phyloP scores from a whole-genome alignment of 176 grass and related monocot species.

The Triticum urartu region DNA sequence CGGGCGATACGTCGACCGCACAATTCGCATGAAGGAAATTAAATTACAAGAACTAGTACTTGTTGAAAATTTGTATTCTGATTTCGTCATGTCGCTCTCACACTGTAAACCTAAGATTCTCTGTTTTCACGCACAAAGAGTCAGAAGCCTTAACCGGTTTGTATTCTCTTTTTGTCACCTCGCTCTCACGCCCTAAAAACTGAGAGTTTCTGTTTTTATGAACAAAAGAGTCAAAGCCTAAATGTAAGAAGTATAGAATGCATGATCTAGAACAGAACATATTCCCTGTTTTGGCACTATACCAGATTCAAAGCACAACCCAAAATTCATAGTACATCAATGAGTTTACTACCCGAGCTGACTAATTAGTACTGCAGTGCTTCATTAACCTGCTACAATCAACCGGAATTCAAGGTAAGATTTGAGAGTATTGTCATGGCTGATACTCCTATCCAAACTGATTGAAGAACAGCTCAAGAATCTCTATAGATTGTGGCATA shows the following conservation, averaged over 20 bases:
- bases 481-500: neutral
- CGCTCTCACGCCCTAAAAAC: too few relatives aligned
- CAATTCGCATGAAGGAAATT: too few relatives aligned
- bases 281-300: neutral
- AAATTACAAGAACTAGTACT: too few relatives aligned
- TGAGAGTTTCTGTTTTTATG: too few relatives aligned
- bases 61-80: too few relatives aligned
- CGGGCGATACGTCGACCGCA: too few relatives aligned
- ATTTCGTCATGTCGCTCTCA: neutral
- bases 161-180: too few relatives aligned
- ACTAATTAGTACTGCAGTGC: neutral
- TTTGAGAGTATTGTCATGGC: neutral
- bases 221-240: too few relatives aligned
- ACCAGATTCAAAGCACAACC: neutral
- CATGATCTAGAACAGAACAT: neutral
- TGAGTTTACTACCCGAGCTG: neutral
- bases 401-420: neutral
- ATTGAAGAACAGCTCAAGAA: neutral
- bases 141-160: too few relatives aligned
- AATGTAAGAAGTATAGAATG: too few relatives aligned
- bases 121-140: too few relatives aligned
- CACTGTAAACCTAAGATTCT: neutral
- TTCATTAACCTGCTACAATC: neutral
- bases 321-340: neutral
- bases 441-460: neutral